These are phyloP conservation scores for Albatrellus sp. DNA, from an alignment of 1,284 basidiomycete species.

Conservation along the genomic window DNA sequence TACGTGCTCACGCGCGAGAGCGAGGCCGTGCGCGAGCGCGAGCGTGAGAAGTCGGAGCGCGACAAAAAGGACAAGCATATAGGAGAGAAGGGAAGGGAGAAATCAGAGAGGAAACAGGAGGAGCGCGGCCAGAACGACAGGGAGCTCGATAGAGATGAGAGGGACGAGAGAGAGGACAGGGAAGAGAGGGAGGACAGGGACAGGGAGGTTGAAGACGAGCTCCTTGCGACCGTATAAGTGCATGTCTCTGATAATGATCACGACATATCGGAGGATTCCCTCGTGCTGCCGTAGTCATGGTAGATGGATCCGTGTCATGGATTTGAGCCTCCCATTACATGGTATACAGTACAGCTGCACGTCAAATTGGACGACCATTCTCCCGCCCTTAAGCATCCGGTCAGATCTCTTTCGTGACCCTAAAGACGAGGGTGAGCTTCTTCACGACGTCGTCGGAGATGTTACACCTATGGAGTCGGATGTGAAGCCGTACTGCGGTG, in stretches of 20 bases:
- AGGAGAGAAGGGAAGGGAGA: slow-evolving; percentile 26
- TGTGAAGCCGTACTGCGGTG: slow-evolving; percentile 69
- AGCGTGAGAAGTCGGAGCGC: slow-evolving; percentile 30
- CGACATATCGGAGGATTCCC: too few species aligned
- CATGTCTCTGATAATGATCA: not conserved
- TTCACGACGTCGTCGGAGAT: too few species aligned
- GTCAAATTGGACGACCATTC: too few species aligned
- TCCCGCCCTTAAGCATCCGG: slow-evolving; percentile 10
- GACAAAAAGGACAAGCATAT: slow-evolving; percentile 54
- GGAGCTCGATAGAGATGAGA: slow-evolving; percentile 3
- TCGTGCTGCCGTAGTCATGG: slow-evolving; percentile 4
- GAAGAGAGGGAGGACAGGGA: slow-evolving; percentile 5
- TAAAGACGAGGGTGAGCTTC: slow-evolving; percentile 40
- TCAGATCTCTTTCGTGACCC: slow-evolving; percentile 45
- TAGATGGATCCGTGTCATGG: not conserved
- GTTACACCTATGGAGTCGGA: too few species aligned
- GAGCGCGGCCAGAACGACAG: not conserved
- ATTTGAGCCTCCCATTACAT: too few species aligned
- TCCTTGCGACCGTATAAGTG: slow-evolving; percentile 4
- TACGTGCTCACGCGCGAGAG: slow-evolving; percentile 61
- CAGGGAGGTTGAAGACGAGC: slow-evolving; percentile 10
- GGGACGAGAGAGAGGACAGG: slow-evolving; percentile 1
- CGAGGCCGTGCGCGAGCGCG: slow-evolving; percentile 50
- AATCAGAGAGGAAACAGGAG: slow-evolving; percentile 2
- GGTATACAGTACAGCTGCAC: too few species aligned